These are phyloP conservation scores for Diaporthe sp. DNA, from an alignment of 2,329 filamentous ascomycete genomes.

Conservation along the genomic window DNA sequence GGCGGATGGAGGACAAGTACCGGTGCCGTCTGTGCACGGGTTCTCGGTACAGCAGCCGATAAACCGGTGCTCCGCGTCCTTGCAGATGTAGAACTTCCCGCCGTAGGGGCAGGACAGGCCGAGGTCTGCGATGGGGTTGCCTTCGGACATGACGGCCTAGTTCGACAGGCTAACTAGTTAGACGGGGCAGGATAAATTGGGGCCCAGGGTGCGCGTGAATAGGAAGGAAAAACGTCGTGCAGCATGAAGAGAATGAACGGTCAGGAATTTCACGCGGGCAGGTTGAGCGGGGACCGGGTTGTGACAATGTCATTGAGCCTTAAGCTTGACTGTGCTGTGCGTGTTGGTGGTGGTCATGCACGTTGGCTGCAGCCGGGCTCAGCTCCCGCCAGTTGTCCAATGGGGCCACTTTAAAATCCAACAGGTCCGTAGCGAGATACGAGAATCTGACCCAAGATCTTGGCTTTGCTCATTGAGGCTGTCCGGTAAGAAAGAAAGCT, in stretches of 20 bases:
- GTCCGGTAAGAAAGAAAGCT: neutral
- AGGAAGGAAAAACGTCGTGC: neutral
- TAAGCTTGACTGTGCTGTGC: neutral
- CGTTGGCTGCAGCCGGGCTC: constrained; percentile 32
- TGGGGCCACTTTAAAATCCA: neutral
- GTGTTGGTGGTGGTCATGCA: constrained; percentile 26
- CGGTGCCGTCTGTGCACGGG: constrained; percentile 51
- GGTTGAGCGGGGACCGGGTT: neutral
- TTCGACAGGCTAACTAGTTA: neutral
- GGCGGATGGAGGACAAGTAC: constrained; percentile 51
- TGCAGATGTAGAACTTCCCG: constrained; percentile 55
- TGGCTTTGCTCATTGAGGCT: constrained; percentile 3
- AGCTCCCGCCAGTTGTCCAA: neutral
- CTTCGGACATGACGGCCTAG: neutral
- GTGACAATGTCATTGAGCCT: constrained; percentile 27
- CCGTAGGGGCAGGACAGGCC: constrained; percentile 48
- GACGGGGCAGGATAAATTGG: no score
- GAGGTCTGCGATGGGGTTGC: constrained; percentile 15
- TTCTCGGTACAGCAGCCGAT: constrained; percentile 57
- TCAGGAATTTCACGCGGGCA: neutral
- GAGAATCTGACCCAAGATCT: neutral
- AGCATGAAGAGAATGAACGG: neutral
- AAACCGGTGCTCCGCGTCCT: constrained; percentile 50
- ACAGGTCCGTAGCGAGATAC: neutral
- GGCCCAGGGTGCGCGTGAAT: neutral